Evolutionary conservation across 148 eudicot genomes (phyloP).

Genomic region (Simmondsia chinensis): DNA sequence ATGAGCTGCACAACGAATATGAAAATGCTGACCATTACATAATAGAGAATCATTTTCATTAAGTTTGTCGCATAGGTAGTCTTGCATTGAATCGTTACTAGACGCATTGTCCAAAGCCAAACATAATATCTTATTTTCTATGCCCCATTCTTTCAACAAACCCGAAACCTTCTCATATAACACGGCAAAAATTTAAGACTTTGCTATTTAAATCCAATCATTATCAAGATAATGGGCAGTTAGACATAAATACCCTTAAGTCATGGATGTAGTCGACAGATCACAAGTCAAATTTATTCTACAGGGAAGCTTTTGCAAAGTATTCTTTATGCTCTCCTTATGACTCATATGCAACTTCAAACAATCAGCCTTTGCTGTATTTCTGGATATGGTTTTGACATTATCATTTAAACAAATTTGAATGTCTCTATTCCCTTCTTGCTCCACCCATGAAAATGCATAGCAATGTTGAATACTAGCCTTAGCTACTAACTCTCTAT

Average conservation of each 20-base stretch:
- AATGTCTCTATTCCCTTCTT: too few species aligned
- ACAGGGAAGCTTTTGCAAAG: neutral
- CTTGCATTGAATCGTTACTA: too few species aligned
- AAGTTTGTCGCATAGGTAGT: neutral
- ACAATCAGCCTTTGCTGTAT: too few species aligned
- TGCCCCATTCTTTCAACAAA: constrained; percentile 4
- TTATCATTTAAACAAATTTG: too few species aligned
- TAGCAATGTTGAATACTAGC: too few species aligned
- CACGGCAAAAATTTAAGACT: constrained; percentile 5
- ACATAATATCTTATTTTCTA: constrained; percentile 13
- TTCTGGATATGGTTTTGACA: too few species aligned
- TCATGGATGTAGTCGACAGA: constrained; percentile 4
- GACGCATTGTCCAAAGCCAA: constrained; percentile 16
- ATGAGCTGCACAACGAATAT: too few species aligned
- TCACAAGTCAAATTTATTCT: constrained; percentile 14
- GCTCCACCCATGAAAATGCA: too few species aligned
- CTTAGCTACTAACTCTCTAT: too few species aligned
- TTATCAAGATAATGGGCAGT: constrained; percentile 9
- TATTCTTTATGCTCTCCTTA: neutral
- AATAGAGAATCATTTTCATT: neutral
- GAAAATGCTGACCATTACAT: constrained; percentile 5
- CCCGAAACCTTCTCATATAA: neutral
- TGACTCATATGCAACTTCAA: neutral
- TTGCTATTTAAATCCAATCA: constrained; percentile 1
- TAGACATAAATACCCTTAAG: constrained; percentile 9